Evolutionary conservation across 495 filamentous ascomycete genomes (phyloP), one percentile per base, ranked within the genome.

Genomic region (Trichodelitschia bisporula): DNA sequence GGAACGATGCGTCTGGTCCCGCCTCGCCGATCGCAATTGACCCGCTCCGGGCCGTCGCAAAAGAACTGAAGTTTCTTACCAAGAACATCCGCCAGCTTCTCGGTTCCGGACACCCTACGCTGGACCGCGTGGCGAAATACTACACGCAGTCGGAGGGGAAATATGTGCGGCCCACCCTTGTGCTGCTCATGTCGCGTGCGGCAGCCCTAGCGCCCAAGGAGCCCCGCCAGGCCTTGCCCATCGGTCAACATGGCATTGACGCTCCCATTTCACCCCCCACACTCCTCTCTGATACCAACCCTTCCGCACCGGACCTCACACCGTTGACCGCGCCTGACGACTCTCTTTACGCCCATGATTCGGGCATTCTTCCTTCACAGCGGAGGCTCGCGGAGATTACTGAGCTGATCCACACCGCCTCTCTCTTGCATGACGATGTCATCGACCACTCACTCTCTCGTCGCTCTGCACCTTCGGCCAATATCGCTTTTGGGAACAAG

Each of bases 91-190:
- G 76, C 29, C 71, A 82, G 45, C 58, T 93, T 17, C 56, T 93
- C 14, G 83, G 83, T 3, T 90, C 83, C 0, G 82, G 83, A 1
- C 83, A 93, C 48, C 89, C 84, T 3, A 75, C 79, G 13, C 60
- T 97, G 24, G 89, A 97, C 44, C 84, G 73, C 30, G 80, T 89
- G 11, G 79, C 89, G 18, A 97, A 95, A 48, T 95, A 97, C 59
- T 97, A 97, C 46, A 91, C 86, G n/a, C 71, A 77, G 40, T 74
- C 74, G 30, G 82, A 93, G 51, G 86, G 86, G 31, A 97, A 97
- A 51, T 89, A 93, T 49, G 73, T 95, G 39, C 75, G 86, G 37
- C 86, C 86, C 2, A 63, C 93, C 46, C 68, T 97, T 30, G 77
- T 97, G 17, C 62, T 97, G 29, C 68, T 97, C 33, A 93, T 97